These are phyloP conservation scores for Periconia macrospinosa DNA, from an alignment of 2,329 filamentous ascomycete genomes.

Conservation along the genomic window DNA sequence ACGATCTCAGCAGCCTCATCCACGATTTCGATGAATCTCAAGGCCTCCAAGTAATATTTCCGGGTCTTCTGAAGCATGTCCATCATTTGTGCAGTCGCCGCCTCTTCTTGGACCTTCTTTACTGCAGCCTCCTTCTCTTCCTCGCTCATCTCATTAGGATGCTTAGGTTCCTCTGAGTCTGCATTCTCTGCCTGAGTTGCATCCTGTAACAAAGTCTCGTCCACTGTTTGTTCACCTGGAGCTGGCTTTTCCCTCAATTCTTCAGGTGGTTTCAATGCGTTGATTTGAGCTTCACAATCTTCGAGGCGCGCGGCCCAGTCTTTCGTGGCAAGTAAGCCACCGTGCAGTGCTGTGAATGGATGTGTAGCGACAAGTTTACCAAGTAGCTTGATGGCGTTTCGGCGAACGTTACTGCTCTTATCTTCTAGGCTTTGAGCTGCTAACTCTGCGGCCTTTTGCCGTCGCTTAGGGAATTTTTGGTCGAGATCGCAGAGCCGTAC, in stretches of 20 bases:
- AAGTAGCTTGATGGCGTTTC: conserved; percentile 92
- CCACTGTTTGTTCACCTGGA: conserved; percentile 68
- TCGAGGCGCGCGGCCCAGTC: conserved; percentile 86
- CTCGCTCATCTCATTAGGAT: conserved; percentile 71
- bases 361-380: conserved; percentile 89
- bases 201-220: conserved; percentile 80
- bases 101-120: conserved; percentile 74
- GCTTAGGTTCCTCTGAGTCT: conserved; percentile 43
- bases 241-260: conserved; percentile 69
- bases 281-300: conserved; percentile 79
- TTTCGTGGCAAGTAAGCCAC: conserved; percentile 73
- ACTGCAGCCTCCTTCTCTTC: conserved; percentile 74
- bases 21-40: conserved; percentile 90
- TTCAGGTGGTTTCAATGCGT: conserved; percentile 76
- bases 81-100: conserved; percentile 84
- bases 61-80: conserved; percentile 84
- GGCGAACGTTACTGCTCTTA: conserved; percentile 95
- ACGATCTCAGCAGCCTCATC: conserved; percentile 80
- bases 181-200: conserved; percentile 72
- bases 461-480: conserved; percentile 85
- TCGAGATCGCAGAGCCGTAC: conserved; percentile 91
- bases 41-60: conserved; percentile 89
- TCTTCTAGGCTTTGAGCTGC: conserved; percentile 90
- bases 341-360: conserved; percentile 72
- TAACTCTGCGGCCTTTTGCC: conserved; percentile 84